Conservation (phyloP, 768 basidiomycete genomes). For the Ramaria rubella region DNA sequence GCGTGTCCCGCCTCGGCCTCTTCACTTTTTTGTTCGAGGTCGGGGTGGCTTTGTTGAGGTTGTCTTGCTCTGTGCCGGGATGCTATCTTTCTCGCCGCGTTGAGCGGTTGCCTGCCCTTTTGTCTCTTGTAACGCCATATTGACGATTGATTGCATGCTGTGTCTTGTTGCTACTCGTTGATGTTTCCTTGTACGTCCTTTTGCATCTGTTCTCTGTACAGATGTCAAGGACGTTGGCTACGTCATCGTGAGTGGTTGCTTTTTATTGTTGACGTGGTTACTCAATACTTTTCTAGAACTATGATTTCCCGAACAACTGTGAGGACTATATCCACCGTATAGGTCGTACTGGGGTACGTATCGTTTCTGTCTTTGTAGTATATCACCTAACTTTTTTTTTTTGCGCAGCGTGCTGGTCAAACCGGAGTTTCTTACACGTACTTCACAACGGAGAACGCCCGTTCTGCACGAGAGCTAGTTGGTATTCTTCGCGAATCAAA, state of each 20-base stretch:
- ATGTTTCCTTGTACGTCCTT: slow-evolving; percentile 24
- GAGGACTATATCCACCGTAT: slow-evolving; percentile 99
- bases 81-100: slow-evolving; percentile 13
- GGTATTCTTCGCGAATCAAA: slow-evolving; percentile 84
- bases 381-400: neutral
- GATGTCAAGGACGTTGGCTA: slow-evolving; percentile 99
- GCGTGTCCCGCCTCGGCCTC: slow-evolving; percentile 33
- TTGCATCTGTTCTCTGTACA: slow-evolving; percentile 34
- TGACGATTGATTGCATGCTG: slow-evolving; percentile 20
- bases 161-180: slow-evolving; percentile 18
- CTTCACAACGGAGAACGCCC: slow-evolving; percentile 94
- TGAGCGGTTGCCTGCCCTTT: slow-evolving; percentile 2
- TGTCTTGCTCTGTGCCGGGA: slow-evolving; percentile 28
- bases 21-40: slow-evolving; percentile 24
- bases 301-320: slow-evolving; percentile 96
- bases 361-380: neutral
- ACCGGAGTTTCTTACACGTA: slow-evolving; percentile 92
- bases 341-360: slow-evolving; percentile 85
- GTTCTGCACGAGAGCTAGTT: slow-evolving; percentile 88
- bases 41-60: slow-evolving; percentile 31
- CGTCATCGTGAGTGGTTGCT: slow-evolving; percentile 68
- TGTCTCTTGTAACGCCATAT: slow-evolving; percentile 25
- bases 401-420: slow-evolving; percentile 73
- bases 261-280: slow-evolving; percentile 5
- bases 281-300: slow-evolving; percentile 53